phyloP scores from a whole-genome alignment of 1,284 basidiomycete genomes.

The Singerocomus rubriflavus region DNA sequence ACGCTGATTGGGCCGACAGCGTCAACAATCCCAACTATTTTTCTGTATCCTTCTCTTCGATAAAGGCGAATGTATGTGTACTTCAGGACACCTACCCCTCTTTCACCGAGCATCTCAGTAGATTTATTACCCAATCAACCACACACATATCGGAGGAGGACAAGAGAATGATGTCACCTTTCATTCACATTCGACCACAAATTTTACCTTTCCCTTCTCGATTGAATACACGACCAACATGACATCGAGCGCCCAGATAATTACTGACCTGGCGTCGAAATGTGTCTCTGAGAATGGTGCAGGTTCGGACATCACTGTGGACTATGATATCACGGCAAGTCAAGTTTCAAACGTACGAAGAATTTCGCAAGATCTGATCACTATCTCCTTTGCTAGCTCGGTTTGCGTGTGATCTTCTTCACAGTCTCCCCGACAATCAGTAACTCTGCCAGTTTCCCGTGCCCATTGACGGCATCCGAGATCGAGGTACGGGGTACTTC shows the following conservation, averaged over 20 bases:
- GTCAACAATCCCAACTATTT: conserved; percentile 89
- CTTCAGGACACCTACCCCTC: background rate
- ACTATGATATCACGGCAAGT: conserved; percentile 66
- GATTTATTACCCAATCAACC: conserved; percentile 74
- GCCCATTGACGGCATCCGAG: conserved; percentile 50
- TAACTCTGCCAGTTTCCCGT: conserved; percentile 63
- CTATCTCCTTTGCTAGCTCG: conserved; percentile 43
- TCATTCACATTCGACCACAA: conserved; percentile 60
- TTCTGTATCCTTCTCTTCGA: conserved; percentile 64
- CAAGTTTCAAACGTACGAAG: background rate
- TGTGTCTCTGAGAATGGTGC: conserved; percentile 59
- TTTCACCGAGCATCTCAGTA: conserved; percentile 28
- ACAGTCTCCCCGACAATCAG: conserved; percentile 69
- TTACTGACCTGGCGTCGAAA: conserved; percentile 63
- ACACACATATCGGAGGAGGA: conserved; percentile 65
- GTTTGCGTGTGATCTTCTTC: conserved; percentile 60
- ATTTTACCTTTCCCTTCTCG: conserved; percentile 79
- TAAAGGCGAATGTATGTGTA: conserved; percentile 57
- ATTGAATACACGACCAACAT: conserved; percentile 64
- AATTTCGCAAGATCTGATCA: conserved; percentile 9
- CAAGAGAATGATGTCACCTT: conserved; percentile 61
- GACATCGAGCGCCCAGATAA: conserved; percentile 59
- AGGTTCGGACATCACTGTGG: conserved; percentile 55
- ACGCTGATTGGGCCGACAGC: conserved; percentile 38
- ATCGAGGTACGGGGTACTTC: conserved; percentile 16